Percentiles rank a stretch among this genome's conserved stretches.
These are phyloP conservation scores for Quercus suber DNA, from an alignment of 306 rosid genomes.

Conservation along the genomic window DNA sequence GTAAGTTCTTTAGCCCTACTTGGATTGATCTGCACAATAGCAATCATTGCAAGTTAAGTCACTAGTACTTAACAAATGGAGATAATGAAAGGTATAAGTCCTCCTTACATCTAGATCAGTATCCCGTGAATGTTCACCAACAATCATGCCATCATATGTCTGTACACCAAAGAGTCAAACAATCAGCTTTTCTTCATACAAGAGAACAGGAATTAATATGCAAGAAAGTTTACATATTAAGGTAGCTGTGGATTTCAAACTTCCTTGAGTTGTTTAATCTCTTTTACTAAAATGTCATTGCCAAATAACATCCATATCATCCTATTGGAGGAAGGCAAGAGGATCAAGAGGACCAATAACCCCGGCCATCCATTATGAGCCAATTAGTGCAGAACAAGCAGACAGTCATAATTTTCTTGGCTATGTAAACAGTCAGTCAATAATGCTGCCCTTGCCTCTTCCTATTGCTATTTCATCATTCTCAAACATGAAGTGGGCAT, in stretches of 20 bases:
- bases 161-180: constrained; percentile 35
- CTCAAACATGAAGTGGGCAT: neutral
- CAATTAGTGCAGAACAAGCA: neutral
- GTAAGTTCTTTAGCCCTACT: constrained; percentile 71
- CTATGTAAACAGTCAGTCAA: neutral
- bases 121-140: constrained; percentile 94
- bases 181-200: neutral
- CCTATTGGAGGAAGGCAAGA: too few species aligned
- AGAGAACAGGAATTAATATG: neutral
- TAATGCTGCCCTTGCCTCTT: neutral
- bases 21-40: constrained; percentile 73
- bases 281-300: neutral
- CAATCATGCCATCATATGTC: constrained; percentile 97
- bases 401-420: neutral
- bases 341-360: neutral
- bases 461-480: neutral
- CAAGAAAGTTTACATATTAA: neutral
- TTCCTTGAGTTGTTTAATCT: neutral
- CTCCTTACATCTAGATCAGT: constrained; percentile 81
- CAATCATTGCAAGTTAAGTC: constrained; percentile 22
- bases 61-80: constrained; percentile 9
- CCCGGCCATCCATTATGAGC: neutral
- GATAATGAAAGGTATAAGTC: constrained; percentile 11
- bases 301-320: neutral
- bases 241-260: neutral